Conservation (phyloP, 371 early-diverging fungal species). For the Catenaria anguillulae region DNA sequence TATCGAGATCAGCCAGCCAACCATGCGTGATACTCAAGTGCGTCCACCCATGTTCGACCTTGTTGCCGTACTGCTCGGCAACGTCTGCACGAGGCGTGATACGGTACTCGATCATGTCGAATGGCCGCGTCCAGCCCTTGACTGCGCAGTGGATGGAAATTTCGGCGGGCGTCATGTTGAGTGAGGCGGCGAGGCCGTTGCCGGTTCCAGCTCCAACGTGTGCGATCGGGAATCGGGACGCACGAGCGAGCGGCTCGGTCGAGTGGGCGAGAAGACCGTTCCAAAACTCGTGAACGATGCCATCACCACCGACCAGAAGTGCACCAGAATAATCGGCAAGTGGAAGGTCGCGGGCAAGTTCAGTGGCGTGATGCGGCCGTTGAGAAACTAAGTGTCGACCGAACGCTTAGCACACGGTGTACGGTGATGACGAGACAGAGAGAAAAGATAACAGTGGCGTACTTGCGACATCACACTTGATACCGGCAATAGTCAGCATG, state of each 20-base stretch:
- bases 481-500: not conserved
- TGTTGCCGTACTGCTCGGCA: no score
- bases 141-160: not conserved
- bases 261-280: slow-evolving; percentile 9
- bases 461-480: no score
- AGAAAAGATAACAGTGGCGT: no score
- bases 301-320: slow-evolving; percentile 14
- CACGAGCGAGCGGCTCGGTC: not conserved
- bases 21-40: not conserved
- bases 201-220: slow-evolving; percentile 13
- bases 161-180: not conserved
- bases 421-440: no score
- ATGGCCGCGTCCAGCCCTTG: not conserved
- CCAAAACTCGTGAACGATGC: slow-evolving; percentile 14
- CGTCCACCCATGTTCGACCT: not conserved
- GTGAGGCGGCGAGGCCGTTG: slow-evolving; percentile 14
- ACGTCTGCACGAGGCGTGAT: not conserved
- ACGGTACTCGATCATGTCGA: slow-evolving; percentile 1
- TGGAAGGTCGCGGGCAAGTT: not conserved
- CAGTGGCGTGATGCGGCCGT: not conserved
- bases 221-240: not conserved
- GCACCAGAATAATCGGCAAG: not conserved
- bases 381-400: no score
- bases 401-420: no score
- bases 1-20: slow-evolving; percentile 1